Evolutionary conservation across 177 flowering plant species (phyloP), one percentile per base, ranked within the genome.

Genomic region (Telopea speciosissima): DNA sequence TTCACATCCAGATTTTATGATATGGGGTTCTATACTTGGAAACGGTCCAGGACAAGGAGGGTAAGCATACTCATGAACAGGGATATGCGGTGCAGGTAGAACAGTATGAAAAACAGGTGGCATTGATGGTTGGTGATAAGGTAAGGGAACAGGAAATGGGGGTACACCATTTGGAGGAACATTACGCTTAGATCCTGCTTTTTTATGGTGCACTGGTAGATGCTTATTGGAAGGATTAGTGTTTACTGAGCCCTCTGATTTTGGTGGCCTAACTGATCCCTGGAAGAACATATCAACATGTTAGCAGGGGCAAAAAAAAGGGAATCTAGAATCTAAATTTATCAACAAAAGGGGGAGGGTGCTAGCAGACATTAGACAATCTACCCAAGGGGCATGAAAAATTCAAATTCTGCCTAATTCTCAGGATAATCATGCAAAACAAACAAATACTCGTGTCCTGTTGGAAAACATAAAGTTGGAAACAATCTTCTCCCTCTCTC

Each of bases 1-100:
- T 69, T 87, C 87, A 62, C 60, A 62, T 52, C 83, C 86, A 77
- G 89, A 54, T 66, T 81, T 85, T 24, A 75, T 73, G 67, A 82
- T 24, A 70, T 75, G 86, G 70, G 78, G 62, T 70, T 90, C 91
- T 63, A 75, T 76, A 74, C 63, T 72, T 14, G 87, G 86, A 72
- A 82, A 78, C 0, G 87, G 87, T 65, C 78, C 83, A 24, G 85
- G 83, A 44, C 19, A 70, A 70, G 90, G 89, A 36, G 62, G 91
- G 68, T 81, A 89, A 73, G 76, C 80, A 82, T 77, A 89, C 8
- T 89, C 97, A 75, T 86, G 74, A 71, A 81, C 74, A 5, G 87
- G 85, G 52, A 85, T 70, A 67, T 83, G 91, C 19, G 91, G 86
- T 3, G 81, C 77, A 45, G 87, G 86, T 10, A 84, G 78, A 84